A percentile compares a stretch with the other conserved stretches of the same genome.
Conservation (phyloP, 495 filamentous ascomycete species). For the Ascodesmis nigricans region DNA sequence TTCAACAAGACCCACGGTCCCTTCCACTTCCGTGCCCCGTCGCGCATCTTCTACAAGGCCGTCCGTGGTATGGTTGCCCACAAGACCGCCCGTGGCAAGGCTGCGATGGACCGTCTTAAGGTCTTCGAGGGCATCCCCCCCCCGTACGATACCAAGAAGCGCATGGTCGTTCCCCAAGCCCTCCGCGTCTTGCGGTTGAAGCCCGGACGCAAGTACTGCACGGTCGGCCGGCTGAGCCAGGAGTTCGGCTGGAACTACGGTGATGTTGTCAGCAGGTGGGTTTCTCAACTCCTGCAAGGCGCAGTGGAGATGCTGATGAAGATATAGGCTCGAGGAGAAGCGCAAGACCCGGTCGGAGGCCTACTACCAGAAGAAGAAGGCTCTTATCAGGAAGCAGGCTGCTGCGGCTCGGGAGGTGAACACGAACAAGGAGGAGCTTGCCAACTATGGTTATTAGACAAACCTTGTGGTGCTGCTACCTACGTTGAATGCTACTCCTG, state of each 20-base stretch:
- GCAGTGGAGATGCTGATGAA: conserved; percentile 24
- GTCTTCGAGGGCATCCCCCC: conserved; percentile 98
- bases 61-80: conserved; percentile 99
- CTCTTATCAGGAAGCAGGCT: conserved; percentile 60
- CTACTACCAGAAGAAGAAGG: conserved; percentile 99
- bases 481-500: conserved; percentile 4
- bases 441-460: conserved; percentile 47
- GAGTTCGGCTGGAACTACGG: conserved; percentile 99
- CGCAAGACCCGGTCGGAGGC: conserved; percentile 96
- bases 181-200: conserved; percentile 82
- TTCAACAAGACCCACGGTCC: conserved; percentile 98
- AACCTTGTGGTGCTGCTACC: conserved; percentile 8
- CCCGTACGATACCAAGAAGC: conserved; percentile 99
- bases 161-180: conserved; percentile 95
- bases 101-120: conserved; percentile 93
- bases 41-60: conserved; percentile 98
- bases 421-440: conserved; percentile 59
- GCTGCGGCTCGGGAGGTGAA: conserved; percentile 81
- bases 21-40: conserved; percentile 98
- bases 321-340: conserved; percentile 79
- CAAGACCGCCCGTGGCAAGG: conserved; percentile 94
- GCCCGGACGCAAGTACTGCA: conserved; percentile 99
- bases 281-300: neutral
- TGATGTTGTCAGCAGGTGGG: conserved; percentile 88
- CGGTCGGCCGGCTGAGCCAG: conserved; percentile 86